These are phyloP conservation scores for grape (Vitis vinifera) DNA, from an alignment of 164 flowering plant genomes.

Conservation along the genomic window ASM3070453v1 NC_081808.1:21372501-21373000, in stretches of 20 bases:
- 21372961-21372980: conserved; percentile 25
- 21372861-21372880: conserved; percentile 37
- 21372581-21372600: too few species aligned
- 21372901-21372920: conserved; percentile 13
- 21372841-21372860: not conserved
- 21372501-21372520: too few species aligned
- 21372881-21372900: conserved; percentile 56
- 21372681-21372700: conserved; percentile 25
- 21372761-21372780: conserved; percentile 9
- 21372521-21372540: too few species aligned
- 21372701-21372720: conserved; percentile 51
- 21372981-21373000: conserved; percentile 34
- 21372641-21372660: not conserved
- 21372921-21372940: conserved; percentile 17
- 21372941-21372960: conserved; percentile 11
- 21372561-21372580: too few species aligned
- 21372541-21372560: too few species aligned
- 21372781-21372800: conserved; percentile 39
- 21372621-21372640: too few species aligned
- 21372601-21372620: too few species aligned
- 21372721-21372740: conserved; percentile 57
- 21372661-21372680: not conserved
- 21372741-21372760: conserved; percentile 44
- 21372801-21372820: conserved; percentile 65
- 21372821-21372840: conserved; percentile 52